Base-by-base conservation (phyloP, 768 basidiomycete species). In the Hydnomerulius pinastri region DNA sequence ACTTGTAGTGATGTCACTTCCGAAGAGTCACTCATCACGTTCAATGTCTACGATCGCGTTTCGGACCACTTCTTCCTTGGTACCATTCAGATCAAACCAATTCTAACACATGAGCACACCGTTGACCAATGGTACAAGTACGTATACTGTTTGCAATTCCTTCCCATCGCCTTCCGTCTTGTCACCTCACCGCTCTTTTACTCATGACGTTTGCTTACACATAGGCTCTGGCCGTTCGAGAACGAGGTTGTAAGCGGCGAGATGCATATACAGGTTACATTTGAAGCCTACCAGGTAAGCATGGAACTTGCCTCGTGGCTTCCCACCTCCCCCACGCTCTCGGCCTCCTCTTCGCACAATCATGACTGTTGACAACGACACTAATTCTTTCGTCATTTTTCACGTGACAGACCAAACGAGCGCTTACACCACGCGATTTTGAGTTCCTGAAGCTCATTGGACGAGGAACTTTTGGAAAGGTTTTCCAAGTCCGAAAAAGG, bases 391-490 rank as follows among this genome's bases (percentile, higher is more conserved):
- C 46, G 17, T 6, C 23, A 51, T 46, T 52, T 48, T 55, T 49
- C 58, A 56, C 54, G 48, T 58, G 57, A 44, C 67, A 92, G 91
- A 88, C 83, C 40, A 92, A 90, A 73, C 84, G 85, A 38, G 83
- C 90, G 5, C 80, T 98, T 43, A 89, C 84, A n/a, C 94, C 95
- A 25, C 85, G 90, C 64, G 96, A 98, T 67, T 99, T 99, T 63
- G 96, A 98, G 66, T 97, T 98, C 74, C 85, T 99, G 64, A 97
- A 97, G 70, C 88, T 99, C 50, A 98, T 99, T 71, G 97, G 97
- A 50, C 86, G 94, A 42, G 97, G 97, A 2, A 98, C 97, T 0
- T 99, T 99, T 67, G 97, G 95, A 41, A 90, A 93, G 47, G 97
- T 99, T 17, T 98, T 98, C 78, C 97, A 99, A 71, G 97, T 99